A percentile compares a stretch with the other conserved stretches of the same genome.
Conservation (phyloP, 192 early-diverging fungal species). For the Entomortierella chlamydospora region DNA sequence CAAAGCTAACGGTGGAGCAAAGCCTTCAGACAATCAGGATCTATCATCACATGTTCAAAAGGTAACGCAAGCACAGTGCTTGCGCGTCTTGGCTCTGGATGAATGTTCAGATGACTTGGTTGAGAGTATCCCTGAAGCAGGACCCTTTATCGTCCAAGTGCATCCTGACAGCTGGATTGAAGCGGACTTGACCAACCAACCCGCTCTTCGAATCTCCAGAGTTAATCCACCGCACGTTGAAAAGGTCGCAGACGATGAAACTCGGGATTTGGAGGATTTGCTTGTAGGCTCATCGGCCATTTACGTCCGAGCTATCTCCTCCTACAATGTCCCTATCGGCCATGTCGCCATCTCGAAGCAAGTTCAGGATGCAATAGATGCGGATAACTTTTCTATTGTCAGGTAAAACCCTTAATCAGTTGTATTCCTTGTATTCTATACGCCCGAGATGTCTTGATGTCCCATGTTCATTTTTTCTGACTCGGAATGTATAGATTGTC, state of each 20-base stretch:
- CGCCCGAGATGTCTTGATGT: too few relatives aligned
- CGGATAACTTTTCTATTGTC: conserved; percentile 62
- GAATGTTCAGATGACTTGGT: conserved; percentile 31
- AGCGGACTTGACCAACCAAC: conserved; percentile 31
- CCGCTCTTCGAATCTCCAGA: conserved; percentile 54
- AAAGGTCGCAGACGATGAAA: conserved; percentile 53
- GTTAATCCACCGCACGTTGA: conserved; percentile 54
- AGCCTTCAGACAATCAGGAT: conserved; percentile 35
- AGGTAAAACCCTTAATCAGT: conserved; percentile 57
- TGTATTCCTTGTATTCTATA: too few relatives aligned
- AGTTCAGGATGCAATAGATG: conserved; percentile 56
- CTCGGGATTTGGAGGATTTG: conserved; percentile 34
- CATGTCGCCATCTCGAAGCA: conserved; percentile 61
- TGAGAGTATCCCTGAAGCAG: conserved; percentile 18
- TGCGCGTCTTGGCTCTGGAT: conserved; percentile 47
- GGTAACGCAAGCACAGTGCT: conserved; percentile 41
- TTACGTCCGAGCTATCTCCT: conserved; percentile 51
- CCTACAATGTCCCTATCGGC: conserved; percentile 42
- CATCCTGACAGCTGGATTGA: conserved; percentile 55
- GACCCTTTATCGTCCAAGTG: conserved; percentile 49
- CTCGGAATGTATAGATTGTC: conserved; percentile 19
- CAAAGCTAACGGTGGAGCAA: conserved; percentile 26
- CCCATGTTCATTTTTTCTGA: not conserved
- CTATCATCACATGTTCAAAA: conserved; percentile 50
- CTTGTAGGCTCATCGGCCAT: conserved; percentile 27